Evolutionary conservation across 2,329 filamentous ascomycete genomes (phyloP).

Genomic region (Purpureocillium lavendulum): DNA sequence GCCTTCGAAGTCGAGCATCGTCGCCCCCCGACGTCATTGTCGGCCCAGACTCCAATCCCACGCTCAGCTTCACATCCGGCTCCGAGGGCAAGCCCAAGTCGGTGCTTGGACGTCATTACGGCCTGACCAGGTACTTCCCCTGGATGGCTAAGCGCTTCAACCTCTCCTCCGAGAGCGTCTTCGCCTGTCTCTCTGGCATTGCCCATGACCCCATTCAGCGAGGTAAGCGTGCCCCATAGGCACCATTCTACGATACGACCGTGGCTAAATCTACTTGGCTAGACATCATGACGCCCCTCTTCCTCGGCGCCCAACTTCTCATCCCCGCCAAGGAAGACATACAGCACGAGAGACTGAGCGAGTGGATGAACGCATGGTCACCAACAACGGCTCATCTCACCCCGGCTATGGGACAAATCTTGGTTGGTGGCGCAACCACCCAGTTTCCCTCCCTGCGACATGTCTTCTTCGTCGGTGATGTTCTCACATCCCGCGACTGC

Average conservation of each 20-base stretch:
- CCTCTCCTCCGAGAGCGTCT: slow-evolving; percentile 62
- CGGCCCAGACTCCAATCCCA: slow-evolving; percentile 77
- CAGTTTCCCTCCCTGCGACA: slow-evolving; percentile 68
- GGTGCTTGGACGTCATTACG: slow-evolving; percentile 81
- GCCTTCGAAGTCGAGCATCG: slow-evolving; percentile 38
- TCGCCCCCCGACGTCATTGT: slow-evolving; percentile 64
- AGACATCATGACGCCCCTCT: slow-evolving; percentile 84
- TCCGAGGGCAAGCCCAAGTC: slow-evolving; percentile 77
- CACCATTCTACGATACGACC: too few species aligned
- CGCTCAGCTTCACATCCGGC: slow-evolving; percentile 66
- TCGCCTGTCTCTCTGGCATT: slow-evolving; percentile 80
- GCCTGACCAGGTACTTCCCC: slow-evolving; percentile 75
- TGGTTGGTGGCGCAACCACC: slow-evolving; percentile 75
- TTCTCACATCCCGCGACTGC: slow-evolving; percentile 80
- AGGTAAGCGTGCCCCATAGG: too few species aligned
- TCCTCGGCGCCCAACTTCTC: slow-evolving; percentile 71
- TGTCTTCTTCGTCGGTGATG: slow-evolving; percentile 87
- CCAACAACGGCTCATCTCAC: slow-evolving; percentile 84
- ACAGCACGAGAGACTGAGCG: slow-evolving; percentile 70
- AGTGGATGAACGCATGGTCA: slow-evolving; percentile 80
- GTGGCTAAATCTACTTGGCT: too few species aligned
- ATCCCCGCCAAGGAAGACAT: slow-evolving; percentile 79
- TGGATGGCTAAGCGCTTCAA: slow-evolving; percentile 89
- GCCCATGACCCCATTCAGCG: slow-evolving; percentile 63
- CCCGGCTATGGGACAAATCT: slow-evolving; percentile 91